Base-by-base conservation (phyloP, 2,329 filamentous ascomycete genomes). In the Neonectria punicea region DNA sequence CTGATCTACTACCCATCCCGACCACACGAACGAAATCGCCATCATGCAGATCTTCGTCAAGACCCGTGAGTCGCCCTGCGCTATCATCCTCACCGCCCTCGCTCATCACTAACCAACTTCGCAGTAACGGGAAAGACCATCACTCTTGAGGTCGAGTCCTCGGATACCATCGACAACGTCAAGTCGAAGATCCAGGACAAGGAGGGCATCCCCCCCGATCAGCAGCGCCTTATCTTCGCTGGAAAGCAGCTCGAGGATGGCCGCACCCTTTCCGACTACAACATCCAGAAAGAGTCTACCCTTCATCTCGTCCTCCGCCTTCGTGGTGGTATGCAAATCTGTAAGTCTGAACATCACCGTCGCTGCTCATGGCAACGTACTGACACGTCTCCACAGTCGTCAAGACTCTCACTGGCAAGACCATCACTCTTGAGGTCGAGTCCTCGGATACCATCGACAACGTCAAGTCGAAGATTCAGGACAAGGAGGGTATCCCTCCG, bases 181-280 rank as follows among this genome's bases (percentile, higher is more conserved):
- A 98, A 98, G 90, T 90, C 88, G 54, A 98, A 98, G 89, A 98
- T 98, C 55, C 95, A 98, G 82, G 95, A 98, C 78, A 98, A 98
- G 89, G 95, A 98, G 83, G 95, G 95, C 47, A 98, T 98, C 61
- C 95, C 94, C 51, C 94, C 94, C 11, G 94, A 98, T 78, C 94
- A 98, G 83, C 94, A 98, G 85, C 95, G 94, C 74, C 82, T 98
- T 72, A 98, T 98, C 80, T 98, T 98, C 73, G 94, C 94, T 49
- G 95, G 95, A 67, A 98, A 98, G 87, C 95, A 98, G 80, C 89
- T 98, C 4, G 95, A 98, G 81, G 95, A 98, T 73, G 94, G 95
- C 66, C 85, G 85, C 58, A 87, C 85, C 61, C 80, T 87, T 8
- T 83, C 82, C 58, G 85, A 86, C 67, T 85, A 86, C 82, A 86